These are phyloP conservation scores for Rubroboletus satanas DNA, from an alignment of 768 basidiomycete genomes.

Conservation along the genomic window DNA sequence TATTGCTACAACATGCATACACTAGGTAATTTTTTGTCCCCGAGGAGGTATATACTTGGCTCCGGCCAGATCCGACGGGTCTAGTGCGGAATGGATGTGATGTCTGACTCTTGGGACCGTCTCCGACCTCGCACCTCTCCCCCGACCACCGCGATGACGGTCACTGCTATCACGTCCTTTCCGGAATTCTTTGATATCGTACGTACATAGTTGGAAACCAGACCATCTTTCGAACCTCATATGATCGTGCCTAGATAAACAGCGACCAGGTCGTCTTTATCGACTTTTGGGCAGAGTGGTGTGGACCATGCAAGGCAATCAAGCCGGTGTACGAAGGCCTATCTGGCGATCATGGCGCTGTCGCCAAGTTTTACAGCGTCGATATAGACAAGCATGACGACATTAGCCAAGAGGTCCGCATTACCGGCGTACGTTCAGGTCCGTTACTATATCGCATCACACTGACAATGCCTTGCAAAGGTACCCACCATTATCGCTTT, in stretches of 20 bases:
- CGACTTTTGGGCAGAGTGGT: conserved; percentile 12
- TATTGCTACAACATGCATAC: too few species aligned
- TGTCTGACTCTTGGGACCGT: not conserved
- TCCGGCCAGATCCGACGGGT: not conserved
- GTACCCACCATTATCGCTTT: not conserved
- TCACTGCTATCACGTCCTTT: conserved; percentile 1
- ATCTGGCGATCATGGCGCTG: not conserved
- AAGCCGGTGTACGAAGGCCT: conserved; percentile 4
- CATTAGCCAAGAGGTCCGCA: conserved; percentile 3
- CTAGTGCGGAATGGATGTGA: not conserved
- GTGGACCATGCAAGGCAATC: conserved; percentile 4
- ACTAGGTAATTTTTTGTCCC: not conserved
- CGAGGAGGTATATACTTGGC: not conserved
- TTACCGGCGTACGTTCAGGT: not conserved
- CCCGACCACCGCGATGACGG: not conserved
- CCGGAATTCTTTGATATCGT: not conserved
- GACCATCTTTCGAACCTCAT: not conserved
- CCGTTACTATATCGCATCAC: too few species aligned
- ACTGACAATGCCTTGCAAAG: not conserved
- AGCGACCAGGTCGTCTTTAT: not conserved
- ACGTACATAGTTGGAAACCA: not conserved
- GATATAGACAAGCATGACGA: conserved; percentile 35
- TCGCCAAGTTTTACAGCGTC: conserved; percentile 3
- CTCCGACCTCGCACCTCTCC: not conserved
- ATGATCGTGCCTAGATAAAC: not conserved